Evolutionary conservation across 1,139 yeast species (phyloP).

Genomic region (Zhuliangozyma blackwelliae): DNA sequence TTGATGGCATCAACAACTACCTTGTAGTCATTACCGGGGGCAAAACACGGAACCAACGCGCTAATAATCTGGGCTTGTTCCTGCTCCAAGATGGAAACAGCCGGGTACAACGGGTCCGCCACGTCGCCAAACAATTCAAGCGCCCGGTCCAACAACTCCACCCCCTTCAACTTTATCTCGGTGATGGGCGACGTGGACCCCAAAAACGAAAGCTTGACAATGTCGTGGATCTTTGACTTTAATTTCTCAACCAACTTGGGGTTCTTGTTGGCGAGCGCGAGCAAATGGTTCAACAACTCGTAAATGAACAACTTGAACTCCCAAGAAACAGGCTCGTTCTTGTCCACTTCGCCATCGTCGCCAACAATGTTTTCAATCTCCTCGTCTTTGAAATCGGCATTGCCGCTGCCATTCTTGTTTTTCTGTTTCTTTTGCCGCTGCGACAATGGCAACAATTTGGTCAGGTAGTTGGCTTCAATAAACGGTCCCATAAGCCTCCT

Average conservation of each 20-base stretch:
- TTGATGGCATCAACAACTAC: conserved; percentile 76
- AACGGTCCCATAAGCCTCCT: conserved; percentile 37
- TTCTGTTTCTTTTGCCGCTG: conserved; percentile 43
- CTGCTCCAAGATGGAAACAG: conserved; percentile 74
- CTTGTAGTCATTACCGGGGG: conserved; percentile 64
- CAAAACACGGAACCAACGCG: conserved; percentile 88
- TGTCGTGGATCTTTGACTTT: conserved; percentile 56
- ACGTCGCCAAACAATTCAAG: conserved; percentile 50
- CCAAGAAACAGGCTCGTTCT: conserved; percentile 67
- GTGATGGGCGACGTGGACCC: conserved; percentile 74
- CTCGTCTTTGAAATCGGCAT: conserved; percentile 40
- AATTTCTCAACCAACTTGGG: conserved; percentile 38
- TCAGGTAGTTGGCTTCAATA: conserved; percentile 36
- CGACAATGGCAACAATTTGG: conserved; percentile 39
- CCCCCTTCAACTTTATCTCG: conserved; percentile 60
- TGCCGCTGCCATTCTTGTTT: too few relatives aligned
- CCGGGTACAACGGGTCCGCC: conserved; percentile 71
- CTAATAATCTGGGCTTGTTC: conserved; percentile 93
- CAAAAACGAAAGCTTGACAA: conserved; percentile 77
- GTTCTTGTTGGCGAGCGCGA: conserved; percentile 39
- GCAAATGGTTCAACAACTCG: conserved; percentile 50
- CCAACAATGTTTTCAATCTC: conserved; percentile 44
- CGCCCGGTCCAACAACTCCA: conserved; percentile 50
- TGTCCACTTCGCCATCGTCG: conserved; percentile 24
- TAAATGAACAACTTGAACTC: conserved; percentile 62